These are phyloP conservation scores for Truncatella angustata DNA, from an alignment of 2,329 filamentous ascomycete genomes.

Conservation along the genomic window DNA sequence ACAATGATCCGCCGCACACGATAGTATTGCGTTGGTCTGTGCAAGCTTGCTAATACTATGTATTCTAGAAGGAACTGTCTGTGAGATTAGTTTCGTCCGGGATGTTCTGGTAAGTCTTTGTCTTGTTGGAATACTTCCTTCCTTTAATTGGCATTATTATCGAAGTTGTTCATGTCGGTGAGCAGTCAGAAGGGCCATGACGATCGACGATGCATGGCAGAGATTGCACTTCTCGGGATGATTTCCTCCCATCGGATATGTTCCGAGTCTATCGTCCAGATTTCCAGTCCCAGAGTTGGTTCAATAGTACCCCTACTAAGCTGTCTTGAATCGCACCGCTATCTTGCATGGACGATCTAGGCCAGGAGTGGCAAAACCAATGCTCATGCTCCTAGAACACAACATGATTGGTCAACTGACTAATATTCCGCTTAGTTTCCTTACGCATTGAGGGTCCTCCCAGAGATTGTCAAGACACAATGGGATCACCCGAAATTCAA, in stretches of 20 bases:
- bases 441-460: slow-evolving; percentile 68
- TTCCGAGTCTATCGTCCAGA: not conserved
- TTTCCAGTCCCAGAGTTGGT: too few relatives aligned
- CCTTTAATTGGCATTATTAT: not conserved
- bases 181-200: not conserved
- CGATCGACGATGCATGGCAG: not conserved
- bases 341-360: too few relatives aligned
- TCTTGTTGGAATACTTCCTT: not conserved
- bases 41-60: slow-evolving; percentile 39
- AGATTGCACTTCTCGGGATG: not conserved
- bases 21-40: slow-evolving; percentile 28
- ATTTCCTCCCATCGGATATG: not conserved
- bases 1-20: slow-evolving; percentile 10
- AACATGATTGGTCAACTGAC: slow-evolving; percentile 13
- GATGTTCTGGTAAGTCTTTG: slow-evolving; percentile 69
- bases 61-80: slow-evolving; percentile 72
- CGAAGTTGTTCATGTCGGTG: not conserved
- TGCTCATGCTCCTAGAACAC: not conserved
- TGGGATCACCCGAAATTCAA: slow-evolving; percentile 67
- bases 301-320: too few relatives aligned
- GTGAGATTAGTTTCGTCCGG: slow-evolving; percentile 81
- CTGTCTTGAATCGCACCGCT: not conserved
- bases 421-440: slow-evolving; percentile 60
- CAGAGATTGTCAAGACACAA: slow-evolving; percentile 59
- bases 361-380: not conserved